phyloP scores from a whole-genome alignment of 345 rosid species.

The Odontarrhena argentea region DNA sequence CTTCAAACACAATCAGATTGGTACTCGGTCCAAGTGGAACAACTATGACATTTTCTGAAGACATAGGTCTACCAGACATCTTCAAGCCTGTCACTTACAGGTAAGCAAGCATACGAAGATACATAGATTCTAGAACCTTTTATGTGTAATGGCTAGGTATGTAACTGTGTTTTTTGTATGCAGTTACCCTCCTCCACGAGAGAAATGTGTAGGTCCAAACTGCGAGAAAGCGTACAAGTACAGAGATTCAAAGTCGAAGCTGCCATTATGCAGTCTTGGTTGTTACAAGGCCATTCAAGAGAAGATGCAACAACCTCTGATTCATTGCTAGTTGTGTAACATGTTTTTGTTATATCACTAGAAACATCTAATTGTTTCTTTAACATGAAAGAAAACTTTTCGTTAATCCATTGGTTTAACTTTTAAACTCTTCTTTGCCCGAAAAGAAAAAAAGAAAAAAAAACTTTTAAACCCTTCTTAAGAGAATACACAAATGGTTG shows the following conservation, averaged over 20 bases:
- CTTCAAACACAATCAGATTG: constrained; percentile 62
- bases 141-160: not conserved
- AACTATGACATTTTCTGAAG: constrained; percentile 61
- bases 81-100: constrained; percentile 53
- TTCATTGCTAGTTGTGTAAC: constrained; percentile 31
- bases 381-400: not conserved
- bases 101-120: constrained; percentile 39
- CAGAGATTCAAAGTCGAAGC: constrained; percentile 73
- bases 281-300: constrained; percentile 70
- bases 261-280: constrained; percentile 73
- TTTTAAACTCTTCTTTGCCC: too few relatives aligned
- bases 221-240: constrained; percentile 72
- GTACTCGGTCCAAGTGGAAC: constrained; percentile 64
- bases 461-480: too few relatives aligned
- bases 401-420: too few relatives aligned
- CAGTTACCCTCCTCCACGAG: constrained; percentile 80
- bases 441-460: too few relatives aligned
- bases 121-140: not conserved
- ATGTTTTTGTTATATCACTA: constrained; percentile 15
- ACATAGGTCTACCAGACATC: constrained; percentile 69
- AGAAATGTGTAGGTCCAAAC: constrained; percentile 73
- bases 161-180: not conserved
- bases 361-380: constrained; percentile 2
- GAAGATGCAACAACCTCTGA: constrained; percentile 41
- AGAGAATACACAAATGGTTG: too few relatives aligned